These are phyloP conservation scores for Starmera stellimalicola DNA, from an alignment of 1,139 yeast genomes.

Conservation along the genomic window DNA sequence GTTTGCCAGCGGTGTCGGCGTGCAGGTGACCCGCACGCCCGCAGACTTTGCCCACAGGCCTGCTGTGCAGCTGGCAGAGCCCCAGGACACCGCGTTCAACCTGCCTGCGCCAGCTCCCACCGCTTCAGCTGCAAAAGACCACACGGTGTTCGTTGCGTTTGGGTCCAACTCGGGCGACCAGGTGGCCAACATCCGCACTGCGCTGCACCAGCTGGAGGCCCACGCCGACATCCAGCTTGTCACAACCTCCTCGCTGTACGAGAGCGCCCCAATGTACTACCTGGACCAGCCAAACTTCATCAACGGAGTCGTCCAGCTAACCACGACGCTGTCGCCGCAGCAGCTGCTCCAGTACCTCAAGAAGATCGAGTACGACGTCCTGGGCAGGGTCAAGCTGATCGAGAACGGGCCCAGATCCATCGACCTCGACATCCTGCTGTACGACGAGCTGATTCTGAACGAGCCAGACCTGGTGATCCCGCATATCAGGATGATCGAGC, in stretches of 20 bases:
- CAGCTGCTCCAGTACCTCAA: constrained; percentile 55
- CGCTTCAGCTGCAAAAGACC: constrained; percentile 17
- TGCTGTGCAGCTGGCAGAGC: constrained; percentile 5
- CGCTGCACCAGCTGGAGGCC: constrained; percentile 40
- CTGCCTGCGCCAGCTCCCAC: constrained; percentile 14
- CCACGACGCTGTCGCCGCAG: constrained; percentile 48
- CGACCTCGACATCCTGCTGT: constrained; percentile 79
- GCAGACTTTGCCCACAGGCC: constrained; percentile 22
- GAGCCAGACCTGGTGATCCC: constrained; percentile 62
- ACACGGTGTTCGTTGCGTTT: constrained; percentile 69
- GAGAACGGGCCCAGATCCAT: constrained; percentile 90
- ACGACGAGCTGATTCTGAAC: constrained; percentile 32
- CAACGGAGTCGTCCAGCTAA: constrained; percentile 73
- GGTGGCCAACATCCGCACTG: constrained; percentile 46
- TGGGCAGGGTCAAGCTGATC: constrained; percentile 65
- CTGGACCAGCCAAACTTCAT: constrained; percentile 72
- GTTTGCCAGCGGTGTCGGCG: constrained; percentile 86
- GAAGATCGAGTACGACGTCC: constrained; percentile 62
- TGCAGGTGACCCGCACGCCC: constrained; percentile 46
- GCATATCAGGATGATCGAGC: constrained; percentile 78
- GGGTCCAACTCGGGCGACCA: constrained; percentile 84
- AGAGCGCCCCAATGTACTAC: constrained; percentile 89
- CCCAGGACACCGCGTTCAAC: constrained; percentile 12
- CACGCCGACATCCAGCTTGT: constrained; percentile 36
- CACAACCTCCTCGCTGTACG: constrained; percentile 68